Evolutionary conservation across 2,329 filamentous ascomycete species (phyloP).

Genomic region (Cladosporium cucumerinum): DNA sequence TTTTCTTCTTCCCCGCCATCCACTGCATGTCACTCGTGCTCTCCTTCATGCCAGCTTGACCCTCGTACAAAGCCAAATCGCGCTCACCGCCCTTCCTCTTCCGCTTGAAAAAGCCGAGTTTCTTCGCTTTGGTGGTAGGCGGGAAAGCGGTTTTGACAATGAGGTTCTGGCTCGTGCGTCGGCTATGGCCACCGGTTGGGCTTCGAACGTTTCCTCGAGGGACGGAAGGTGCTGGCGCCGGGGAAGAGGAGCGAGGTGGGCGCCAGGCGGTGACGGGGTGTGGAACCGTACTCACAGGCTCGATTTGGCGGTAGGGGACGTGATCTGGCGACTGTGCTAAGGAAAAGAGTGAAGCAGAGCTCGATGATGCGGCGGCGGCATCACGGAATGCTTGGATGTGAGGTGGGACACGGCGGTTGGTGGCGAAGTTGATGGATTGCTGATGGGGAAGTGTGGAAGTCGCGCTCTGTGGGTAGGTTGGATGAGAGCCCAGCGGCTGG

Average conservation of each 20-base stretch:
- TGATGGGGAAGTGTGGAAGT: slow-evolving; percentile 10
- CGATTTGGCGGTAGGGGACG: slow-evolving; percentile 26
- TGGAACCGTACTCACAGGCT: slow-evolving; percentile 26
- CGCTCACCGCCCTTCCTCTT: neutral
- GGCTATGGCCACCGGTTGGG: neutral
- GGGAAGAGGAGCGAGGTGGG: slow-evolving; percentile 28
- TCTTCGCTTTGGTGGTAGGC: slow-evolving; percentile 27
- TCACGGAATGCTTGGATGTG: slow-evolving; percentile 33
- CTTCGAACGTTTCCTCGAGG: neutral
- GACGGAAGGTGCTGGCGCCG: neutral
- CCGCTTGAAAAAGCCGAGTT: slow-evolving; percentile 28
- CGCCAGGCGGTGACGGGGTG: slow-evolving; percentile 36
- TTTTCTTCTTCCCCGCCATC: slow-evolving; percentile 11
- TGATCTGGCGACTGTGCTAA: slow-evolving; percentile 26
- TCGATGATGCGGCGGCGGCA: slow-evolving; percentile 21
- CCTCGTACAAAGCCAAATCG: neutral
- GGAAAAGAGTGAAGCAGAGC: slow-evolving; percentile 28
- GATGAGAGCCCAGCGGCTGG: neutral
- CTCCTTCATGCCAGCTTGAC: neutral
- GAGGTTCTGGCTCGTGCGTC: slow-evolving; percentile 12
- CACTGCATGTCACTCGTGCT: neutral
- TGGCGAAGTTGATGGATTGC: slow-evolving; percentile 12
- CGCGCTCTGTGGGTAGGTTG: neutral
- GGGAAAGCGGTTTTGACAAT: slow-evolving; percentile 23
- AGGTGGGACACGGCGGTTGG: slow-evolving; percentile 25